A percentile compares a stretch with the other conserved stretches of the same genome.
phyloP scores from a whole-genome alignment of 2,329 filamentous ascomycete genomes.

The Hypocrella siamensis region DNA sequence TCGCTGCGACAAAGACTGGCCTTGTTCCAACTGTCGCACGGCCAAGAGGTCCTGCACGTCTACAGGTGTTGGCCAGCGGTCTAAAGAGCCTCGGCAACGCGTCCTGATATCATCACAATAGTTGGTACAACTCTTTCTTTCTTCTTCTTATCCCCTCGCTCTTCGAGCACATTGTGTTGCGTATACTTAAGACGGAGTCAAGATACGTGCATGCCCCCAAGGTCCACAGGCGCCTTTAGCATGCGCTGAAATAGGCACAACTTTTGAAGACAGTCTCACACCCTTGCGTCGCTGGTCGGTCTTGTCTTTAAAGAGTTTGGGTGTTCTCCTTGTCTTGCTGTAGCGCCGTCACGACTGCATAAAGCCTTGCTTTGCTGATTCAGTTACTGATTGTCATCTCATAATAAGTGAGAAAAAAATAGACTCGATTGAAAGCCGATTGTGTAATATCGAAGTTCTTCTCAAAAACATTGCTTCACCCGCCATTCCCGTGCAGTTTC shows the following conservation, averaged over 20 bases:
- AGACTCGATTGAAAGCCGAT: constrained; percentile 28
- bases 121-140: too few relatives aligned
- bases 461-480: constrained; percentile 21
- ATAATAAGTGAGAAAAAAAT: constrained; percentile 34
- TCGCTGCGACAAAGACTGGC: constrained; percentile 41
- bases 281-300: too few relatives aligned
- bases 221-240: too few relatives aligned
- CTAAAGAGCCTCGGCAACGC: constrained; percentile 37
- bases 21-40: constrained; percentile 41
- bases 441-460: constrained; percentile 27
- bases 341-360: too few relatives aligned
- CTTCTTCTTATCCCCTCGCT: too few relatives aligned
- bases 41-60: constrained; percentile 38
- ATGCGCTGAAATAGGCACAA: too few relatives aligned
- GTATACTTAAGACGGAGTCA: too few relatives aligned
- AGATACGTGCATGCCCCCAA: too few relatives aligned
- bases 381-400: background rate
- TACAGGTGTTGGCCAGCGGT: constrained; percentile 36
- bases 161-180: too few relatives aligned
- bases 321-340: too few relatives aligned
- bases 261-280: too few relatives aligned
- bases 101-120: constrained; percentile 47
- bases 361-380: background rate
- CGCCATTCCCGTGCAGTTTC: constrained; percentile 5
- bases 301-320: too few relatives aligned